Evolutionary conservation across 2,329 filamentous ascomycete species (phyloP).

Genomic region (Calonectria hongkongensis): DNA sequence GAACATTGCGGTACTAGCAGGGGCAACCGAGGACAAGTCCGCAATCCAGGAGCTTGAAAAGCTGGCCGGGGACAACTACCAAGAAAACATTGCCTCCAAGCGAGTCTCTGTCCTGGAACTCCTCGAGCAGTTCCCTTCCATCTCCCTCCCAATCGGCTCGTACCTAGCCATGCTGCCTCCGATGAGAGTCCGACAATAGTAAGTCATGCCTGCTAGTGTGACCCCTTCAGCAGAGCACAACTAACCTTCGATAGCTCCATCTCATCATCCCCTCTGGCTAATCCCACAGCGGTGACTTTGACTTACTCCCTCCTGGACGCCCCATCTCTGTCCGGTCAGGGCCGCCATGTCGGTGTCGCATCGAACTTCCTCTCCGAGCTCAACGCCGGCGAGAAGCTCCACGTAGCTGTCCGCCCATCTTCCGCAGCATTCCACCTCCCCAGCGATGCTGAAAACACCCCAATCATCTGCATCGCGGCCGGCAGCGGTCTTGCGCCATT

Average conservation of each 20-base stretch:
- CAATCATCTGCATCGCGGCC: constrained; percentile 71
- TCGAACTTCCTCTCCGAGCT: constrained; percentile 76
- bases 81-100: constrained; percentile 70
- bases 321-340: constrained; percentile 70
- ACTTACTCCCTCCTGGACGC: constrained; percentile 81
- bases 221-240: no score
- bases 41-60: constrained; percentile 65
- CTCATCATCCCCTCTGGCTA: constrained; percentile 81
- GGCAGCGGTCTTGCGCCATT: constrained; percentile 78
- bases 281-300: constrained; percentile 75
- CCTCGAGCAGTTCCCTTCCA: constrained; percentile 76
- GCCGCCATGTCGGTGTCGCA: constrained; percentile 75
- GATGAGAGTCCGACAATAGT: constrained; percentile 86
- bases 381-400: constrained; percentile 63
- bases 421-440: constrained; percentile 71
- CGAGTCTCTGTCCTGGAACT: constrained; percentile 81
- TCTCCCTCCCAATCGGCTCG: constrained; percentile 77
- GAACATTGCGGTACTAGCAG: constrained; percentile 66
- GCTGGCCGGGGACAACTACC: constrained; percentile 69
- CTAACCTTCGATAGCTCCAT: constrained; percentile 71
- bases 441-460: constrained; percentile 64
- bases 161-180: constrained; percentile 85
- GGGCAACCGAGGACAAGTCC: constrained; percentile 68
- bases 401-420: constrained; percentile 69
- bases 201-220: constrained; percentile 39